Conservation (phyloP, 2,329 filamentous ascomycete species). For the Diaporthe longicolla region DNA sequence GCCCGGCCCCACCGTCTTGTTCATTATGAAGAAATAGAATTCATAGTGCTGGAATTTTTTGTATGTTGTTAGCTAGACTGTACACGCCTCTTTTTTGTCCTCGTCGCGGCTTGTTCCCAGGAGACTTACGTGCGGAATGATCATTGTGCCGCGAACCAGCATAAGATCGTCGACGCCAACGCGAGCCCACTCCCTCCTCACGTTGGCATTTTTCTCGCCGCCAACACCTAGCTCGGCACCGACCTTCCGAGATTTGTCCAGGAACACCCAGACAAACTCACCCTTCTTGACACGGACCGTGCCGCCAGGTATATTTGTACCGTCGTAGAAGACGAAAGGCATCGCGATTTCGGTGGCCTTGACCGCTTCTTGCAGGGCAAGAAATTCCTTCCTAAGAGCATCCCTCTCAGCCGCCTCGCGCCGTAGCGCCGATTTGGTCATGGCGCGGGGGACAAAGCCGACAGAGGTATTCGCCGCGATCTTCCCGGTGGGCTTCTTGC, state of each 20-base stretch:
- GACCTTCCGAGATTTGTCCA: constrained; percentile 92
- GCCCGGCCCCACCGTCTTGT: constrained; percentile 82
- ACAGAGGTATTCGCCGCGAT: constrained; percentile 75
- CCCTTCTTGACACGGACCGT: constrained; percentile 91
- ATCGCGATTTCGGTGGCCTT: constrained; percentile 91
- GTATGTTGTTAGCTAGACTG: constrained; percentile 45
- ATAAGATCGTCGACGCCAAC: constrained; percentile 96
- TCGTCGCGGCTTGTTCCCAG: not conserved
- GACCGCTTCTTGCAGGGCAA: constrained; percentile 85
- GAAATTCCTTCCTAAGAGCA: constrained; percentile 82
- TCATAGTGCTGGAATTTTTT: constrained; percentile 83
- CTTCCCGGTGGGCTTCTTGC: constrained; percentile 56
- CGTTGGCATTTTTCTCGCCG: constrained; percentile 73
- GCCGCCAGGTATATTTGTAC: constrained; percentile 88
- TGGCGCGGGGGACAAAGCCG: constrained; percentile 76
- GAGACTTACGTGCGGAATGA: constrained; percentile 88
- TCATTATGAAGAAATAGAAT: constrained; percentile 96
- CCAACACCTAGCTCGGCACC: constrained; percentile 86
- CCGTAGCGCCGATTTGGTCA: constrained; percentile 75
- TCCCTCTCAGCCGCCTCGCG: constrained; percentile 84
- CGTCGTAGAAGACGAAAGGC: constrained; percentile 98
- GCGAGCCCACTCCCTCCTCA: constrained; percentile 87
- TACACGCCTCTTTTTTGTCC: constrained; percentile 33
- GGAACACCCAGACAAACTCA: constrained; percentile 91
- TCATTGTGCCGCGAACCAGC: constrained; percentile 90